Evolutionary conservation across 768 basidiomycete genomes (phyloP).

Genomic region (Pisolithus albus): DNA sequence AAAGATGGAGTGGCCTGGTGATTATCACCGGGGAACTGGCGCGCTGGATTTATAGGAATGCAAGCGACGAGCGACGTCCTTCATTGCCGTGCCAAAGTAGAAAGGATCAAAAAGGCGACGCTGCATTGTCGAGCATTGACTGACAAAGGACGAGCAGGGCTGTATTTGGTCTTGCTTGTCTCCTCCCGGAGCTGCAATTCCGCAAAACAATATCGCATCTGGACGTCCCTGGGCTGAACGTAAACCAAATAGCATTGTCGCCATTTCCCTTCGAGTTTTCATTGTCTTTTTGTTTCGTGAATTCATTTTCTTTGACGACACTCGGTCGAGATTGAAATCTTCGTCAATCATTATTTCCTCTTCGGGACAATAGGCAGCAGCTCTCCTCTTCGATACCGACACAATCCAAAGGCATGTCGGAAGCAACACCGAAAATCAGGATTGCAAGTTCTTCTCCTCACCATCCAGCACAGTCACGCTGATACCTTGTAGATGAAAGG

Average conservation of each 20-base stretch:
- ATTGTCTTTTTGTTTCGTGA: slow-evolving; percentile 6
- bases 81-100: background rate
- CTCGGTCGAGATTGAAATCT: too few relatives aligned
- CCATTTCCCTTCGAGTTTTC: background rate
- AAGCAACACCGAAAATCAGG: slow-evolving; percentile 25
- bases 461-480: slow-evolving; percentile 1
- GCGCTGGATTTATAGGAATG: slow-evolving; percentile 8
- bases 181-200: slow-evolving; percentile 4
- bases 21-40: background rate
- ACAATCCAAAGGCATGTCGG: slow-evolving; percentile 16
- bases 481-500: slow-evolving; percentile 65
- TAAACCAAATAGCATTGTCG: background rate
- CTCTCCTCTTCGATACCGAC: background rate
- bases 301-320: background rate
- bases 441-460: slow-evolving; percentile 18
- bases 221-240: background rate
- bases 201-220: slow-evolving; percentile 2
- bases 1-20: slow-evolving; percentile 4
- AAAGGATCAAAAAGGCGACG: slow-evolving; percentile 5
- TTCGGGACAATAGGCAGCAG: slow-evolving; percentile 2
- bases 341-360: background rate
- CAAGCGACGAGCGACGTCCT: slow-evolving; percentile 2
- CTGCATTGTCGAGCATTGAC: slow-evolving; percentile 6
- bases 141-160: slow-evolving; percentile 1
- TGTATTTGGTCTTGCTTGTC: slow-evolving; percentile 8